Evolutionary conservation across 257 asterid genomes (phyloP), one percentile per base, ranked within the genome.

Genomic region (Henckelia pumila): DNA sequence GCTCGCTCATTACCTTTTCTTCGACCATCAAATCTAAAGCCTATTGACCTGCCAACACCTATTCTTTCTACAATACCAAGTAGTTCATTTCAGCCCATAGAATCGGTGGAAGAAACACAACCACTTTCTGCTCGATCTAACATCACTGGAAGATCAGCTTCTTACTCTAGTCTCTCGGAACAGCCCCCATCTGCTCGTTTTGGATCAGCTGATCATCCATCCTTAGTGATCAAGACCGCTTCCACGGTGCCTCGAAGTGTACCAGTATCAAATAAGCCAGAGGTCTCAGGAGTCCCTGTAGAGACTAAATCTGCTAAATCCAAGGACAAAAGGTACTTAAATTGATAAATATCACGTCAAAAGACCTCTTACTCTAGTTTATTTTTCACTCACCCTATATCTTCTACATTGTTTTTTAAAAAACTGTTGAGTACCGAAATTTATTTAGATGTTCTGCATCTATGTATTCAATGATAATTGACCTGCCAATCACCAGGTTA

Each of bases 151-250:
- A 79, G 88, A 75, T 61, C 91, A 35, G 67, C 86, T 52, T 71
- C 78, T 47, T 75, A 63, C 50, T 19, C 14, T 55, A 75, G 72
- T 68, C 44, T 61, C 33, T 7, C 8, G 6, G 97, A 92, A 64
- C 96, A 89, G 28, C 95, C 95, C 72, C 74, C 73, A n/a, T 89
- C 96, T 28, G 93, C 96, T 64, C 94, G 90, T 70, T 58, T 63
- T 44, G 55, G 56, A 2, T 67, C 83, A 35, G 61, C 72, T 60
- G 79, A 79, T 14, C 80, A 89, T 64, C 91, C 86, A 59, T 75
- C 73, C 68, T 61, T 82, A 40, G 80, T 76, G 67, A 83, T 75
- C 75, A 90, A 82, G 80, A 73, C 87, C 7, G 77, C 61, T 74
- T 25, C 88, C 30, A 68, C 74, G 77, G 84, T 79, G 50, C 95